phyloP scores from a whole-genome alignment of 73 alveolate genomes.

The Paramecium caudatum region DNA sequence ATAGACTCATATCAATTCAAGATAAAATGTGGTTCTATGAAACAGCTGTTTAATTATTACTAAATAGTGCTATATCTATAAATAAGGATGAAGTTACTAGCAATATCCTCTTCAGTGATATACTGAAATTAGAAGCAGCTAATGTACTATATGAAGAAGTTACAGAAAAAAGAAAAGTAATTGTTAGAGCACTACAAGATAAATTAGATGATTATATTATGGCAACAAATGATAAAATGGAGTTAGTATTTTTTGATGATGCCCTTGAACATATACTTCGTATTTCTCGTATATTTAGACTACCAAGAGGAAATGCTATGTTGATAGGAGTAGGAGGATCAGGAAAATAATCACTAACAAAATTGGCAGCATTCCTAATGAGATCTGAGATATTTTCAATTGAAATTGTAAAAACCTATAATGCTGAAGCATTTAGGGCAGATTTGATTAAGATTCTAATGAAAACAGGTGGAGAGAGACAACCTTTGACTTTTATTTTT shows the following conservation, averaged over 20 bases:
- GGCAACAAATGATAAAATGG: constrained; percentile 86
- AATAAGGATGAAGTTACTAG: constrained; percentile 86
- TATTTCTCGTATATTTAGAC: constrained; percentile 93
- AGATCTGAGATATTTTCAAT: constrained; percentile 90
- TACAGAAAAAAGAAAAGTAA: constrained; percentile 89
- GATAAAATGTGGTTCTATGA: constrained; percentile 95
- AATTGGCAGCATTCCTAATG: constrained; percentile 89
- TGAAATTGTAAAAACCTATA: constrained; percentile 92
- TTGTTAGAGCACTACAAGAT: constrained; percentile 91
- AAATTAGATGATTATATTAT: constrained; percentile 96
- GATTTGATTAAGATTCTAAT: constrained; percentile 93
- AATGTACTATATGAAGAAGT: constrained; percentile 97
- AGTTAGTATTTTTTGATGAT: constrained; percentile 94
- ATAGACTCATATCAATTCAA: constrained; percentile 94
- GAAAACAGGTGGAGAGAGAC: constrained; percentile 93
- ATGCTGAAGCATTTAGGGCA: constrained; percentile 87
- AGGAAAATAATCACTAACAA: constrained; percentile 90
- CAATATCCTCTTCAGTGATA: constrained; percentile 68
- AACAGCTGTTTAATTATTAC: constrained; percentile 79
- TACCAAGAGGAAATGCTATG: constrained; percentile 98
- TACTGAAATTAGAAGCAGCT: constrained; percentile 93
- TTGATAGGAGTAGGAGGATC: constrained; percentile 98
- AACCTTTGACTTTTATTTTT: constrained; percentile 86
- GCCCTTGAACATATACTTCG: constrained; percentile 95
- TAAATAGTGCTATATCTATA: constrained; percentile 89